Evolutionary conservation across 2,329 filamentous ascomycete species (phyloP), one percentile per base, ranked within the genome.

Genomic region (Fusarium burgessii): DNA sequence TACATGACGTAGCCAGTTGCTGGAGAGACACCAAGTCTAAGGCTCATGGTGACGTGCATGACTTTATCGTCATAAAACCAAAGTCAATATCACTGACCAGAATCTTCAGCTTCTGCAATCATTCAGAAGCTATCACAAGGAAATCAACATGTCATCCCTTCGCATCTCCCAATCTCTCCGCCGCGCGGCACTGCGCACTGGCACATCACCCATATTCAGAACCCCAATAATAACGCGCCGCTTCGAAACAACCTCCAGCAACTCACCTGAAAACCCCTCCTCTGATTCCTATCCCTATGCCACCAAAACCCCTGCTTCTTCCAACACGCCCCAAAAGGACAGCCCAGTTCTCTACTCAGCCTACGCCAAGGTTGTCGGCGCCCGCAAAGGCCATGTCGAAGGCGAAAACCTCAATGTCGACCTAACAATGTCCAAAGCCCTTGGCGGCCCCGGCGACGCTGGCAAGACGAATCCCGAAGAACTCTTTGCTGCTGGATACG

Each of bases 371-470:
- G 64, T 46, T 13, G 18, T 67, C 29, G 64, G 64, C 8, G 64
- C 64, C 11, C 56, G 64, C 17, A 67, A 67, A 11, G 64, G 64
- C 13, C 64, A 58, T 10, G 40, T 67, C 29, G 56, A 68, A 18
- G 63, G 63, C 3, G 64, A 67, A 12, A 68, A 66, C 13, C 64
- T 67, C 38, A 68, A 67, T 36, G 63, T 67, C 12, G 36, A 67
- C n/a, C 57, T 67, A 11, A 67, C 64, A 15, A 67, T 67, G 64
- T 65, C 64, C 57, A 67, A 67, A 18, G 64, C 63, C 33, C 57
- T 67, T 2, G 64, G 64, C 2, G 64, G 64, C 4, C 63, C 64
- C 0, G 64, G 63, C 10, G 64, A 67, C 33, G 58, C 41, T n/a
- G 64, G 64, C 25, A 67, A 67, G 29, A 67, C 64, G 0, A 67